Percentiles rank a stretch among this genome's conserved stretches.
Conservation (phyloP, 495 filamentous ascomycete genomes). For the Neurospora sp. region DNA sequence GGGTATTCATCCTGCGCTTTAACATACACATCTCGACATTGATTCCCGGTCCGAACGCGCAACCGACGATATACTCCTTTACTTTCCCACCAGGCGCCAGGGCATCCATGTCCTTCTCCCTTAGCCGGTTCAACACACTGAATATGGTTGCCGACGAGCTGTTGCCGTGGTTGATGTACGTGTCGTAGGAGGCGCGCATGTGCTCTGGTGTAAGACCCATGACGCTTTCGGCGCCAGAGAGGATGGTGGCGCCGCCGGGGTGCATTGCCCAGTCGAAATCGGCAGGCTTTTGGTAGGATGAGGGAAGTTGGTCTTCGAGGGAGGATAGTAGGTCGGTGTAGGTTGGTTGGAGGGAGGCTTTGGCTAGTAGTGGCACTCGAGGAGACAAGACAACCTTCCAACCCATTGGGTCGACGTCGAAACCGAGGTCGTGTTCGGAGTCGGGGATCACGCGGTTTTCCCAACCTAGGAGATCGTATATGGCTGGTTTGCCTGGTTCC, state of each 20-base stretch:
- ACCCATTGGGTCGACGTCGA: conserved; percentile 48
- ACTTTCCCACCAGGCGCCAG: conserved; percentile 33
- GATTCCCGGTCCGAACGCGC: conserved; percentile 57
- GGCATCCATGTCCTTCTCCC: conserved; percentile 47
- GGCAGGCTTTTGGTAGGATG: conserved; percentile 25
- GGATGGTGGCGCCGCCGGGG: conserved; percentile 54
- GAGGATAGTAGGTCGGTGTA: conserved; percentile 38
- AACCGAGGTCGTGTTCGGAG: conserved; percentile 47
- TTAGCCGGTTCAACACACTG: conserved; percentile 47
- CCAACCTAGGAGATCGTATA: conserved; percentile 51
- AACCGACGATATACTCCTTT: conserved; percentile 49
- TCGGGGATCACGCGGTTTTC: conserved; percentile 44
- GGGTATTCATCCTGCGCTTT: conserved; percentile 27
- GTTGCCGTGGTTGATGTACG: conserved; percentile 55
- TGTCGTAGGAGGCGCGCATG: conserved; percentile 51
- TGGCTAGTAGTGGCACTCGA: conserved; percentile 43
- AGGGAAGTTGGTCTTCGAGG: conserved; percentile 29
- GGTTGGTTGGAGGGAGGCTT: conserved; percentile 35
- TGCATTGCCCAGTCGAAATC: conserved; percentile 65
- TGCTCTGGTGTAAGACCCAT: conserved; percentile 46
- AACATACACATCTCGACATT: conserved; percentile 53
- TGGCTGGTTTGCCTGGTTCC: conserved; percentile 14
- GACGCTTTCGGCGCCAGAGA: conserved; percentile 46
- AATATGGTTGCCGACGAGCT: conserved; percentile 52
- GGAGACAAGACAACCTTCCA: conserved; percentile 54